A percentile compares a stretch with the other conserved stretches of the same genome.
Evolutionary conservation across 1,139 yeast species (phyloP).

Genomic region (Suhomyces bolitotheri): DNA sequence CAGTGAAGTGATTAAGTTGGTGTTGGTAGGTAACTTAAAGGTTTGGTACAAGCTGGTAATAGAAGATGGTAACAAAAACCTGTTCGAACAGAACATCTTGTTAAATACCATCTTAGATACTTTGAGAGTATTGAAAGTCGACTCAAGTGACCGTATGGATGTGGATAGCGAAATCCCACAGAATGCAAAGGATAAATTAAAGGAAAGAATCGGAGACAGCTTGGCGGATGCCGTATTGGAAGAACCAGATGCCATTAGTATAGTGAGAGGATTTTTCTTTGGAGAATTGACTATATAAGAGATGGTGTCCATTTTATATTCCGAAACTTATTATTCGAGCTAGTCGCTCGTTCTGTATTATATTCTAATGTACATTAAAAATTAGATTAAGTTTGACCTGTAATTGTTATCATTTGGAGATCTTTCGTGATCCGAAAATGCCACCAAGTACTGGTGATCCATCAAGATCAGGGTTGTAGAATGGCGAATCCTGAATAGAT

Average conservation of each 20-base stretch:
- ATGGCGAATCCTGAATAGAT: slow-evolving; percentile 33
- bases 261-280: slow-evolving; percentile 73
- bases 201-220: slow-evolving; percentile 60
- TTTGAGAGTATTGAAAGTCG: slow-evolving; percentile 46
- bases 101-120: slow-evolving; percentile 56
- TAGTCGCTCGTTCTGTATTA: slow-evolving; percentile 2
- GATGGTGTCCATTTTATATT: neutral
- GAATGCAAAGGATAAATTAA: slow-evolving; percentile 47
- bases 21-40: slow-evolving; percentile 78
- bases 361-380: slow-evolving; percentile 10
- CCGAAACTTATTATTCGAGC: neutral
- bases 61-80: slow-evolving; percentile 37
- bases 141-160: slow-evolving; percentile 32
- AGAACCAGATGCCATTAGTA: slow-evolving; percentile 54
- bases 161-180: slow-evolving; percentile 36
- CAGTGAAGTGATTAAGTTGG: slow-evolving; percentile 81
- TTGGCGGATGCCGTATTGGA: slow-evolving; percentile 53
- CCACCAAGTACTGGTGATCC: slow-evolving; percentile 23
- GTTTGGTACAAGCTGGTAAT: slow-evolving; percentile 71
- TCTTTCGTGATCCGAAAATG: slow-evolving; percentile 4
- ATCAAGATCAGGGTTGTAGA: slow-evolving; percentile 25
- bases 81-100: slow-evolving; percentile 47
- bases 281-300: slow-evolving; percentile 50
- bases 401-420: neutral
- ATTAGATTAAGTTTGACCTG: neutral